These are phyloP conservation scores for Barnettozyma sucrosica DNA, from an alignment of 805 yeast species.

Conservation along the genomic window DNA sequence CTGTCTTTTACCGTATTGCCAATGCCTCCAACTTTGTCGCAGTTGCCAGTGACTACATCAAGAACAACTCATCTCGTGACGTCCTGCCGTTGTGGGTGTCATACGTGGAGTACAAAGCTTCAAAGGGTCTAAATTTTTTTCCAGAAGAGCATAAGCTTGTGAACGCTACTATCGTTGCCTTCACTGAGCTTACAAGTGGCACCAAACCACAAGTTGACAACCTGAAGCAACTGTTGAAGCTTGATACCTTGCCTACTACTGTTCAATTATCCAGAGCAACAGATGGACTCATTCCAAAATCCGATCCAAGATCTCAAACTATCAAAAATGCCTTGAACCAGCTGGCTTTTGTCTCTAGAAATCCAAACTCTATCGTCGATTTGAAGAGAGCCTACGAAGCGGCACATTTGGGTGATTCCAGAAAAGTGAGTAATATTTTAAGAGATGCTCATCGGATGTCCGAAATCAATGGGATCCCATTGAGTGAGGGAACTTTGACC, in stretches of 20 bases:
- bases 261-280: neutral
- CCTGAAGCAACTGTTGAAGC: constrained; percentile 15
- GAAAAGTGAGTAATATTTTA: constrained; percentile 15
- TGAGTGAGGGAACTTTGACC: constrained; percentile 37
- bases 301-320: constrained; percentile 6
- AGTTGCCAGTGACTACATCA: constrained; percentile 13
- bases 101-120: constrained; percentile 16
- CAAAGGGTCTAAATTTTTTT: constrained; percentile 1
- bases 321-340: constrained; percentile 8
- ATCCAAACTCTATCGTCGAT: constrained; percentile 20
- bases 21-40: constrained; percentile 8
- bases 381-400: constrained; percentile 17
- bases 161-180: constrained; percentile 13
- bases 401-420: constrained; percentile 13
- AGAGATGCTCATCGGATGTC: constrained; percentile 20
- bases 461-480: constrained; percentile 25
- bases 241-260: constrained; percentile 7
- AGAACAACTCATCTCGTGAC: constrained; percentile 11
- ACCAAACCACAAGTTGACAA: constrained; percentile 9
- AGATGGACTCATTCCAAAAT: constrained; percentile 2
- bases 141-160: neutral
- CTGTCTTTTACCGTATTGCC: constrained; percentile 16
- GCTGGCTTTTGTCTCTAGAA: constrained; percentile 11
- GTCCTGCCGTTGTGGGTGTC: constrained; percentile 22
- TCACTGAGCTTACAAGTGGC: constrained; percentile 11